Percentiles rank a stretch among this genome's conserved stretches.
Evolutionary conservation across 2,329 filamentous ascomycete genomes (phyloP).

Genomic region (Akanthomyces lecanii): DNA sequence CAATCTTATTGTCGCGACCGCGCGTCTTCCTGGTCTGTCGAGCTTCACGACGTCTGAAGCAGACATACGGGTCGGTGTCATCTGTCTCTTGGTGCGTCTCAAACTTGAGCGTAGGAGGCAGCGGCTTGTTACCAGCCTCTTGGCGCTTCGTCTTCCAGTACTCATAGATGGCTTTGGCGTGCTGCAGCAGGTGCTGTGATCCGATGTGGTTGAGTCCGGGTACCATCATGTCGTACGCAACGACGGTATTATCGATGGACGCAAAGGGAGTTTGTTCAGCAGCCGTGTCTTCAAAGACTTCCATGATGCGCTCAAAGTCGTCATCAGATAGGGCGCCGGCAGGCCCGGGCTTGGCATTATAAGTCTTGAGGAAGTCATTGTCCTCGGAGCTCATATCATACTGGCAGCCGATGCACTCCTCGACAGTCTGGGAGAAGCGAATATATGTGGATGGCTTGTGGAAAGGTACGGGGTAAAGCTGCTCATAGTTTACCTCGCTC

Average conservation of each 20-base stretch:
- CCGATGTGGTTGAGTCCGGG: constrained; percentile 55
- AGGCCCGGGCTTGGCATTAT: constrained; percentile 71
- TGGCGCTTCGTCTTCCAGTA: constrained; percentile 78
- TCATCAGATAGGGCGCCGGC: constrained; percentile 72
- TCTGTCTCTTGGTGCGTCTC: constrained; percentile 93
- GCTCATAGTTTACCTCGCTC: constrained; percentile 76
- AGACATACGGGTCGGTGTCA: constrained; percentile 95
- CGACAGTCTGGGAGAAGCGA: constrained; percentile 95
- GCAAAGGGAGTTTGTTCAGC: constrained; percentile 82
- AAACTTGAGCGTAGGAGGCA: constrained; percentile 82
- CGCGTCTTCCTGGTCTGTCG: constrained; percentile 92
- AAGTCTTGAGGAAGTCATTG: constrained; percentile 73
- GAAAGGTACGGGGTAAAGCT: constrained; percentile 76
- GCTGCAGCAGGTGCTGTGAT: constrained; percentile 45
- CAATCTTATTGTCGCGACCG: constrained; percentile 87
- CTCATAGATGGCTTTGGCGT: constrained; percentile 77
- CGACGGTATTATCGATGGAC: constrained; percentile 80
- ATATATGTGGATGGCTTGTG: constrained; percentile 89
- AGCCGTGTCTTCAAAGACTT: constrained; percentile 87
- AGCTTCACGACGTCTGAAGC: constrained; percentile 91
- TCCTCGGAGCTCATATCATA: constrained; percentile 97
- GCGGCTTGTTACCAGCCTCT: constrained; percentile 61
- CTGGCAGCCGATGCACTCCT: constrained; percentile 83
- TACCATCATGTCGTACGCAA: constrained; percentile 73
- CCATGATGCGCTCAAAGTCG: constrained; percentile 91